Conservation (phyloP, 2,329 filamentous ascomycete genomes). For the Phaeophleospora eucalypticola region DNA sequence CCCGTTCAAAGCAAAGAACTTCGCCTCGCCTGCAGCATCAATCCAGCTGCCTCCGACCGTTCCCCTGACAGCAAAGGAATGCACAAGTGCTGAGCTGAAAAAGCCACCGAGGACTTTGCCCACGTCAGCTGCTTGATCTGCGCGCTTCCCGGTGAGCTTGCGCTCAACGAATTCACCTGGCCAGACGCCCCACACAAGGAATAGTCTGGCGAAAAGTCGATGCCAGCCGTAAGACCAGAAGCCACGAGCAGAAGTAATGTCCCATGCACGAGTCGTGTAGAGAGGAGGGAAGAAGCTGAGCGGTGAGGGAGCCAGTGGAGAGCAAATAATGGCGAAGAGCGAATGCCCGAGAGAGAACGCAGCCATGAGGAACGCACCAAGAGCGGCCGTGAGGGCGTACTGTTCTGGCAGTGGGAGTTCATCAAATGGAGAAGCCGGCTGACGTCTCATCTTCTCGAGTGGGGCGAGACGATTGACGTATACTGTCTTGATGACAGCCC, state of each 20-base stretch:
- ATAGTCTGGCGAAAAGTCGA: slow-evolving; percentile 41
- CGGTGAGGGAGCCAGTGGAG: slow-evolving; percentile 38
- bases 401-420: slow-evolving; percentile 34
- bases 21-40: slow-evolving; percentile 30
- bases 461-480: slow-evolving; percentile 31
- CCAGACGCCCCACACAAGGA: slow-evolving; percentile 45
- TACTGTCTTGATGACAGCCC: slow-evolving; percentile 33
- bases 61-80: slow-evolving; percentile 39
- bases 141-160: slow-evolving; percentile 35
- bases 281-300: slow-evolving; percentile 44
- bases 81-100: slow-evolving; percentile 39
- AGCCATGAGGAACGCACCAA: slow-evolving; percentile 43
- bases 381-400: slow-evolving; percentile 36
- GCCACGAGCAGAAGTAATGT: slow-evolving; percentile 36
- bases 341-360: slow-evolving; percentile 43
- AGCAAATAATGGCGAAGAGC: slow-evolving; percentile 38
- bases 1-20: slow-evolving; percentile 32
- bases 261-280: slow-evolving; percentile 41
- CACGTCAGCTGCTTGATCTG: slow-evolving; percentile 37
- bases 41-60: slow-evolving; percentile 37
- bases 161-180: slow-evolving; percentile 43
- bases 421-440: slow-evolving; percentile 32
- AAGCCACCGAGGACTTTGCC: slow-evolving; percentile 44
- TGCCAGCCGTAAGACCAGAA: slow-evolving; percentile 48
- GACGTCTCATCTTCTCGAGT: slow-evolving; percentile 4